phyloP scores from a whole-genome alignment of 164 flowering plant genomes.

The Magnolia changhungtana region DNA sequence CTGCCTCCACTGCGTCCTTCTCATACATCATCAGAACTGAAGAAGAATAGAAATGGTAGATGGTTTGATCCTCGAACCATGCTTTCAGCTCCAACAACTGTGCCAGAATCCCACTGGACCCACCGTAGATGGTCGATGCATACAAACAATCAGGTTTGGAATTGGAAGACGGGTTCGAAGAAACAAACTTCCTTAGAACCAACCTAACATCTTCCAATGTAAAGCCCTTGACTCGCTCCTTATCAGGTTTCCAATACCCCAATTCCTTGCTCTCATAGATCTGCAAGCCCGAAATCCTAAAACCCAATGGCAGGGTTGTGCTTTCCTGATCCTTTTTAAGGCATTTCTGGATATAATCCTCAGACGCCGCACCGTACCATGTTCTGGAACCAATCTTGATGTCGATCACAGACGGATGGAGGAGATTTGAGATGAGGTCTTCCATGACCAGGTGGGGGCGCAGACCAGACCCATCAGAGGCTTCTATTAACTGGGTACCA shows the following conservation, averaged over 20 bases:
- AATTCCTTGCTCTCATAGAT: conserved; percentile 36
- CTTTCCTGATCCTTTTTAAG: conserved; percentile 53
- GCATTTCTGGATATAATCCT: conserved; percentile 58
- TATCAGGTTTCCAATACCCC: conserved; percentile 65
- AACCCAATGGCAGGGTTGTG: conserved; percentile 56
- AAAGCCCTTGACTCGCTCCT: conserved; percentile 30
- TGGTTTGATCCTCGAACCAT: conserved; percentile 90
- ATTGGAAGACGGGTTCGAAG: conserved; percentile 41
- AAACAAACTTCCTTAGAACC: conserved; percentile 67
- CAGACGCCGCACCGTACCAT: conserved; percentile 70
- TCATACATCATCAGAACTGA: conserved; percentile 74
- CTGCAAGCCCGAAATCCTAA: conserved; percentile 74
- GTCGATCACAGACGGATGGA: conserved; percentile 65
- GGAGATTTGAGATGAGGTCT: conserved; percentile 38
- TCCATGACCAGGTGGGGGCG: conserved; percentile 67
- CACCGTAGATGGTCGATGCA: conserved; percentile 63
- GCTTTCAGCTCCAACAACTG: conserved; percentile 73
- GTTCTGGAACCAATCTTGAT: conserved; percentile 87
- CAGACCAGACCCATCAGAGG: conserved; percentile 78
- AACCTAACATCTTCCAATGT: conserved; percentile 40
- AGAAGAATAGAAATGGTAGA: conserved; percentile 67
- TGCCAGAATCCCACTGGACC: conserved; percentile 63
- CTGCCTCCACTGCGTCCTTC: conserved; percentile 30
- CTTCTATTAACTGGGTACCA: conserved; percentile 67
- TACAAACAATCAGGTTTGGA: conserved; percentile 51